phyloP scores from a whole-genome alignment of 176 grass and related monocot species.

The Cymbopogon citratus region DNA sequence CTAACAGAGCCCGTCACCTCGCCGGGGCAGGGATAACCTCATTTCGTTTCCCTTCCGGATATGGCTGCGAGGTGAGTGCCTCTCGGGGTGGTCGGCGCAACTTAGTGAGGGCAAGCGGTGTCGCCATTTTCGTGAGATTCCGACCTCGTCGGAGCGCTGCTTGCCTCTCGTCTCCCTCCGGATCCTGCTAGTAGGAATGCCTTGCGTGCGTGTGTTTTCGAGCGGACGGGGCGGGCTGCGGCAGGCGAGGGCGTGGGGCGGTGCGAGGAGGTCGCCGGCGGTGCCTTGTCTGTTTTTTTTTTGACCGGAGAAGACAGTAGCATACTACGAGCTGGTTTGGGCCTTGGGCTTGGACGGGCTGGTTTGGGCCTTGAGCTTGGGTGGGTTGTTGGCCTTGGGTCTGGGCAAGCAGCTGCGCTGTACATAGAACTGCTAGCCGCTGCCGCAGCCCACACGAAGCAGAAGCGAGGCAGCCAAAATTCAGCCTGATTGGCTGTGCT shows the following conservation, averaged over 20 bases:
- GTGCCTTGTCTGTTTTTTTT: background rate
- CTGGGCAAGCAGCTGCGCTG: too few species aligned
- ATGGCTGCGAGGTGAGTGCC: background rate
- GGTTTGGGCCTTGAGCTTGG: too few species aligned
- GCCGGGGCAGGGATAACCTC: background rate
- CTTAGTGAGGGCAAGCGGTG: background rate
- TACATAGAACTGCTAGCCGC: too few species aligned
- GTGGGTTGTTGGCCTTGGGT: too few species aligned
- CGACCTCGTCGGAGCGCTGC: background rate
- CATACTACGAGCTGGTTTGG: too few species aligned
- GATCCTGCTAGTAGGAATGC: background rate
- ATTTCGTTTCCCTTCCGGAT: background rate
- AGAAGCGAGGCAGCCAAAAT: too few species aligned
- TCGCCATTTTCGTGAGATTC: background rate
- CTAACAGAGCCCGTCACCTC: background rate
- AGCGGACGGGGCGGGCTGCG: background rate
- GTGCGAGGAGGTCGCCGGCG: background rate
- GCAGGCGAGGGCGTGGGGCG: background rate
- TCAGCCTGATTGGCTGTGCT: too few species aligned
- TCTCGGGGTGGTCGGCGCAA: background rate
- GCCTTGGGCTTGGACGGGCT: too few species aligned
- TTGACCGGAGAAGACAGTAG: background rate
- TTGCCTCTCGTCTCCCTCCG: background rate
- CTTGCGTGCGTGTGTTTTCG: background rate
- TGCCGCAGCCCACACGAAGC: too few species aligned